Conservation (phyloP, 345 rosid species). For the Isatis tinctoria region DNA sequence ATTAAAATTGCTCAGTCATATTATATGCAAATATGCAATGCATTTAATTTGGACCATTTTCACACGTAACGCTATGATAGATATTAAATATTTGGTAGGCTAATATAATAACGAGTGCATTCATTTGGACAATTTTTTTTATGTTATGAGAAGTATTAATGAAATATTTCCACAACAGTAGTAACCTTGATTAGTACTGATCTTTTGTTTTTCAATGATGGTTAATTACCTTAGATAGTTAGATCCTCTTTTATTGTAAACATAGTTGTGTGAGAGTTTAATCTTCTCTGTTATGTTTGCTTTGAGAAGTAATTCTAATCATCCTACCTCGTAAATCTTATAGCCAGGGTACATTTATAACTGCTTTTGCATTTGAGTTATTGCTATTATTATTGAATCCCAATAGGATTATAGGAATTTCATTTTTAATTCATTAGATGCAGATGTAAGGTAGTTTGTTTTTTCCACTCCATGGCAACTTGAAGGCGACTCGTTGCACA, state of each 20-base stretch:
- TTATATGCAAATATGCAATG: no score
- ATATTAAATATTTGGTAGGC: no score
- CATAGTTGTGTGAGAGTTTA: not conserved
- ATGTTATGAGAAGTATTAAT: no score
- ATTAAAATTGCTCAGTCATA: no score
- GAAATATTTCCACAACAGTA: no score
- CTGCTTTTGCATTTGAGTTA: not conserved
- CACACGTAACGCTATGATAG: no score
- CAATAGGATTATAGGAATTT: not conserved
- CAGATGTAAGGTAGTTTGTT: not conserved
- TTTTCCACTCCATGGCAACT: not conserved
- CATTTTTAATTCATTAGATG: not conserved
- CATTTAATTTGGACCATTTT: not conserved
- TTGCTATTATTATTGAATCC: not conserved
- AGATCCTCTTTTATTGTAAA: not conserved
- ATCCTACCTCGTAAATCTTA: no score
- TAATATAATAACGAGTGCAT: no score
- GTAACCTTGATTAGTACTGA: no score
- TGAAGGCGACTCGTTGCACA: conserved; percentile 21
- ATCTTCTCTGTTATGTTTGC: not conserved
- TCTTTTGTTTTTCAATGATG: no score
- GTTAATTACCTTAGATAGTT: no score
- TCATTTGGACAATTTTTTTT: no score
- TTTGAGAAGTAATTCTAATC: not conserved
- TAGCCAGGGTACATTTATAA: not conserved